These are phyloP conservation scores for Trichoderma citrinoviride DNA, from an alignment of 2,329 filamentous ascomycete species.

Conservation along the genomic window DNA sequence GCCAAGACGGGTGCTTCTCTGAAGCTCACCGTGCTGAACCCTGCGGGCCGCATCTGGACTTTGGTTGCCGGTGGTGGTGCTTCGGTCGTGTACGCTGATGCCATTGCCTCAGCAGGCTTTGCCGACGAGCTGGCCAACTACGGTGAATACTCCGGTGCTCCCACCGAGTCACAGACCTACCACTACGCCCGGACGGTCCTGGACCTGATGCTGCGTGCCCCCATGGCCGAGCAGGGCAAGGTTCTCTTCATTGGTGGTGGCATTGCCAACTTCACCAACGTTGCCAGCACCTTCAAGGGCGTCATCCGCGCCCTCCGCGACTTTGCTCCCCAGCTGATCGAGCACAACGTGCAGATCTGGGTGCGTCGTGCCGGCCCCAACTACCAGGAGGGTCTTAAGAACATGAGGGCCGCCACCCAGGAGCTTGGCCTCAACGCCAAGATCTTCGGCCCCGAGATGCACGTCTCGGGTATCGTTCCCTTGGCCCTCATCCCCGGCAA, in stretches of 20 bases:
- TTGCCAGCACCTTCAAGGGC: slow-evolving; percentile 98
- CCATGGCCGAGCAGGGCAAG: slow-evolving; percentile 84
- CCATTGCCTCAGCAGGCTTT: slow-evolving; percentile 94
- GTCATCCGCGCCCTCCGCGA: slow-evolving; percentile 95
- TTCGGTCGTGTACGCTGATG: slow-evolving; percentile 97
- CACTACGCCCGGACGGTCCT: slow-evolving; percentile 97
- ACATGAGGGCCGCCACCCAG: slow-evolving; percentile 95
- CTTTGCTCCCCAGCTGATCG: slow-evolving; percentile 76
- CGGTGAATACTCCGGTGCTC: slow-evolving; percentile 98
- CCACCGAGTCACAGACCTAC: slow-evolving; percentile 98
- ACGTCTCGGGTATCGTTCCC: slow-evolving; percentile 95
- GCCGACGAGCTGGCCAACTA: slow-evolving; percentile 98
- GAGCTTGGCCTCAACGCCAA: slow-evolving; percentile 78
- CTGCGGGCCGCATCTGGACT: slow-evolving; percentile 91
- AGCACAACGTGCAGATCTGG: slow-evolving; percentile 99
- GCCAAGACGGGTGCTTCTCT: slow-evolving; percentile 99
- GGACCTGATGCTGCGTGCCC: slow-evolving; percentile 94
- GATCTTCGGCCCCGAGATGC: slow-evolving; percentile 76
- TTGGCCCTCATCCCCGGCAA: slow-evolving; percentile 72
- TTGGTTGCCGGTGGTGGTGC: slow-evolving; percentile 98
- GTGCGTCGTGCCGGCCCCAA: slow-evolving; percentile 84
- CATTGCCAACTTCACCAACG: slow-evolving; percentile 99
- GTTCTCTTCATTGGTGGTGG: slow-evolving; percentile 99
- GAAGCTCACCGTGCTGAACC: slow-evolving; percentile 95
- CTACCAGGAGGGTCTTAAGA: slow-evolving; percentile 99